Base-by-base conservation (phyloP, 306 rosid genomes). In the Hippophae gyantsensis region DNA sequence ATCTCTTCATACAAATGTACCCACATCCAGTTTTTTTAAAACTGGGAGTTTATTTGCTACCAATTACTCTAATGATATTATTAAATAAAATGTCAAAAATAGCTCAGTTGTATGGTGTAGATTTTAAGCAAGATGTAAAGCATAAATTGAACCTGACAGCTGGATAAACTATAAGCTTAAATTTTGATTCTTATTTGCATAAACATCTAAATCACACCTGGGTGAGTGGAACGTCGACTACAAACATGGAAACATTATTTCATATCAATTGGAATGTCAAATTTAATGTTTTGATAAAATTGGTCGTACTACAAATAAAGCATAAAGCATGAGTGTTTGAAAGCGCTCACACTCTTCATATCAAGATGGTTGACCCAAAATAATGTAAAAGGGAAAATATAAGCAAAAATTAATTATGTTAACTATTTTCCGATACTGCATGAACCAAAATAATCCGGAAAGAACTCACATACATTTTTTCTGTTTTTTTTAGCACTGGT, bases 381-480 rank as follows among this genome's bases (percentile, higher is more conserved):
- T 8, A 32, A 9, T 7, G 14, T 44, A 42, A 56, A 7, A 58
- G 14, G 32, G 27, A 8, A 7, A 27, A 14, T 1, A 57, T 8
- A 42, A 11, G 12, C 51, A 38, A 54, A 49, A 40, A 11, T n/a
- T 8, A 57, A 72, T 40, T 7, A 38, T 49, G 13, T 13, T 40
- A 62, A 52, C 55, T 25, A 32, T 32, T 2, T 43, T 51, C 9
- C 27, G 45, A 60, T 64, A 55, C 11, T 7, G 63, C 13, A 62
- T 60, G 66, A 8, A 8, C 3, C 13, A 54, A 62, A 57, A 32
- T 32, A 53, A 61, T 59, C 43, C 45, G 62, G 42, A 62, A 57
- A 66, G 23, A 45, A 49, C 64, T 56, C 56, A 75, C 95, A 77
- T 13, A 90, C 97, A 6, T 73, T 43, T 76, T 90, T 90, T 75